A percentile compares a stretch with the other conserved stretches of the same genome.
Conservation (phyloP, 345 rosid genomes). For the Populus euphratica region DNA sequence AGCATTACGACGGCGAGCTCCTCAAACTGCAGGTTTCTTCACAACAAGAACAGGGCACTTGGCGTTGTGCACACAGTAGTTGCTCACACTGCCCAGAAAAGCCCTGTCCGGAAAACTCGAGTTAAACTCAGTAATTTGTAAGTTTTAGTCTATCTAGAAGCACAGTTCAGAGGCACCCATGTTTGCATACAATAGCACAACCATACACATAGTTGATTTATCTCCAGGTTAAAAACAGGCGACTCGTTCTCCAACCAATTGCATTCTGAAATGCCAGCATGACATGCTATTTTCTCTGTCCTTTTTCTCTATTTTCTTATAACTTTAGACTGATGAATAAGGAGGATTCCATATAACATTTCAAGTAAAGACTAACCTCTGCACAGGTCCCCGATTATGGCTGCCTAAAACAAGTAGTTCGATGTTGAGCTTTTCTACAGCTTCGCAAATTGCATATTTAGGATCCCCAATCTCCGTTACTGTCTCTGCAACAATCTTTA, state of each 20-base stretch:
- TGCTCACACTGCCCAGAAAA: constrained; percentile 31
- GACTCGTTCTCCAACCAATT: neutral
- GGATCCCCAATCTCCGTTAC: constrained; percentile 50
- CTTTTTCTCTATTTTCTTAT: neutral
- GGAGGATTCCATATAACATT: neutral
- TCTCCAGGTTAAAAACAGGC: neutral
- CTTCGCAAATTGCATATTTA: constrained; percentile 41
- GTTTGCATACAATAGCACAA: neutral
- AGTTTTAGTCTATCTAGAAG: neutral
- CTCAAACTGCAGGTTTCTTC: constrained; percentile 8
- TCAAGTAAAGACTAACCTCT: constrained; percentile 38
- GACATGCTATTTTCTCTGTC: neutral
- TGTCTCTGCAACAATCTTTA: constrained; percentile 51
- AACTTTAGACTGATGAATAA: neutral
- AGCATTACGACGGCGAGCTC: neutral
- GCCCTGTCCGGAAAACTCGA: constrained; percentile 14
- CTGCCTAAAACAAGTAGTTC: constrained; percentile 53
- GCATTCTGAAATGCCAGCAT: neutral
- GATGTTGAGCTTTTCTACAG: constrained; percentile 39
- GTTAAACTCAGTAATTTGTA: neutral
- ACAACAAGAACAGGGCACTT: constrained; percentile 30
- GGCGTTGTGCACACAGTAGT: constrained; percentile 20
- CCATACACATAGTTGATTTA: neutral
- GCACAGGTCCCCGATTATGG: constrained; percentile 45
- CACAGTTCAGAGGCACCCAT: neutral